Conservation (phyloP, 2,329 filamentous ascomycete species). For the Neonectria magnoliae region DNA sequence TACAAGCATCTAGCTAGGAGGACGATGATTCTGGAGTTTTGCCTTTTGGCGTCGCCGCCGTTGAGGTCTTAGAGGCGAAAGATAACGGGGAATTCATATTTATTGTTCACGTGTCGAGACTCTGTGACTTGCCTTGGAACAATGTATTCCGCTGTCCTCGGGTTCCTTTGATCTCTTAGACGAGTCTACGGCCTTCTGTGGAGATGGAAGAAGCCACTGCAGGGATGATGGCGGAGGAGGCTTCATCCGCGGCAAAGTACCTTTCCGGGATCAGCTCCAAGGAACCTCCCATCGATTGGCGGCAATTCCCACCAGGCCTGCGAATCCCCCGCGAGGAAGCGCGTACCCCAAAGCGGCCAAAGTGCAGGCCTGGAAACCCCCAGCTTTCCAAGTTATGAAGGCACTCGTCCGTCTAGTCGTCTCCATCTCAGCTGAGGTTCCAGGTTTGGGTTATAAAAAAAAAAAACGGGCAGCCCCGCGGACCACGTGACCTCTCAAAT, state of each 20-base stretch:
- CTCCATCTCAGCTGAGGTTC: conserved; percentile 9
- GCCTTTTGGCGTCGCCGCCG: conserved; percentile 1
- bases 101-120: not conserved
- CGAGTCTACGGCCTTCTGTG: not conserved
- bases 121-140: too few relatives aligned
- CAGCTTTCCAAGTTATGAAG: not conserved
- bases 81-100: not conserved
- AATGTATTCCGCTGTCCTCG: not conserved
- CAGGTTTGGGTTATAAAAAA: not conserved
- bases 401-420: not conserved
- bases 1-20: conserved; percentile 2
- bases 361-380: not conserved
- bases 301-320: not conserved
- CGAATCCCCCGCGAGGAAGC: not conserved
- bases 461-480: conserved; percentile 41
- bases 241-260: not conserved
- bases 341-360: not conserved
- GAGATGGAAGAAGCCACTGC: not conserved
- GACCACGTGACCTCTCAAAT: conserved; percentile 46
- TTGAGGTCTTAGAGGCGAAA: conserved; percentile 16
- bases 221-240: conserved; percentile 3
- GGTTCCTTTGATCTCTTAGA: not conserved
- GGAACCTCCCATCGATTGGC: not conserved
- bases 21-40: conserved; percentile 13
- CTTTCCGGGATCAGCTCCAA: not conserved